A percentile compares a stretch with the other conserved stretches of the same genome.
Evolutionary conservation across 1,284 basidiomycete species (phyloP).

Genomic region (Rhodotorula glutinis): DNA sequence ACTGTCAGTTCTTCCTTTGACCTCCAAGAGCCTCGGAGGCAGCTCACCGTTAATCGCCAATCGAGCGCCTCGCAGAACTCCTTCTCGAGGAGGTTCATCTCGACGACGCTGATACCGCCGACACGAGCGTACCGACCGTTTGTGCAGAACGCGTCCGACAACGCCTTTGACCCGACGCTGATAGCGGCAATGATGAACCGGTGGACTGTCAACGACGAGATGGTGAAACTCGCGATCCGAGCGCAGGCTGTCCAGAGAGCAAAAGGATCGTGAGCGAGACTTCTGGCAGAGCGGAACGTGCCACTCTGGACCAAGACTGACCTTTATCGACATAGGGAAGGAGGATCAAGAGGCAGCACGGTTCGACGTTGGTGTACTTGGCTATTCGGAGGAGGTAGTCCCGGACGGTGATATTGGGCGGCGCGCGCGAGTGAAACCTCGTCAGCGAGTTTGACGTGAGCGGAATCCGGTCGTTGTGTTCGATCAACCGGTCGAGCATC

Average conservation of each 20-base stretch:
- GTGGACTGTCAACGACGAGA: slow-evolving; percentile 90
- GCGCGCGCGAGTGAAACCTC: slow-evolving; percentile 85
- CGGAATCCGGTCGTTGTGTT: slow-evolving; percentile 89
- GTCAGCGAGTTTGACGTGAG: slow-evolving; percentile 78
- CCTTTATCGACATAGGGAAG: slow-evolving; percentile 86
- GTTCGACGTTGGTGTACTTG: slow-evolving; percentile 89
- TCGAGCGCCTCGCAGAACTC: slow-evolving; percentile 86
- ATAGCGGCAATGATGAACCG: slow-evolving; percentile 89
- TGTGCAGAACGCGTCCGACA: slow-evolving; percentile 89
- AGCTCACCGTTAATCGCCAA: slow-evolving; percentile 86
- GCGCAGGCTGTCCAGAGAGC: slow-evolving; percentile 58
- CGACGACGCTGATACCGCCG: slow-evolving; percentile 80
- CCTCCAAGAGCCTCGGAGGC: too few relatives aligned
- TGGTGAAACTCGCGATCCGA: slow-evolving; percentile 76
- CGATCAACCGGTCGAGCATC: slow-evolving; percentile 87
- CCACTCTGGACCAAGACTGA: slow-evolving; percentile 21
- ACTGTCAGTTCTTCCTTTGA: too few relatives aligned
- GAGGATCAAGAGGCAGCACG: slow-evolving; percentile 80
- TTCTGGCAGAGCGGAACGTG: too few relatives aligned
- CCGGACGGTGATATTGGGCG: slow-evolving; percentile 75
- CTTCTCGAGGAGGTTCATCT: slow-evolving; percentile 86
- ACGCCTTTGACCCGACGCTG: slow-evolving; percentile 80
- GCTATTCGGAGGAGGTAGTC: slow-evolving; percentile 90
- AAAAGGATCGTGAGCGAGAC: too few relatives aligned
- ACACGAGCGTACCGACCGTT: slow-evolving; percentile 90